These are phyloP conservation scores for Nicotiana benthamiana DNA, from an alignment of 257 asterid genomes.

Conservation along the genomic window DNA sequence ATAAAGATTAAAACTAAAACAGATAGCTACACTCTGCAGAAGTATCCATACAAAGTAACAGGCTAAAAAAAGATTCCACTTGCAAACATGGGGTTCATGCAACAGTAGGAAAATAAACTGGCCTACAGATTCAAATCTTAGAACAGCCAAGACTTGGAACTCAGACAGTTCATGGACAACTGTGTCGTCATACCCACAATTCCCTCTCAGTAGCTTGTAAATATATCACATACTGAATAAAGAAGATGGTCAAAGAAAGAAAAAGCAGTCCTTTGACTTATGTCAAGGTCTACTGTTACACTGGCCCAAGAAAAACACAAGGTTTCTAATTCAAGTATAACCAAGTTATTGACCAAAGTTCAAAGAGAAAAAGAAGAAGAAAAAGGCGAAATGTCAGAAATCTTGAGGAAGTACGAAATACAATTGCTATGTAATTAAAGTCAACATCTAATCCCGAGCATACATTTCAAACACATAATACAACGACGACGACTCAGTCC, in stretches of 20 bases:
- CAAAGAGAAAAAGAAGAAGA: neutral
- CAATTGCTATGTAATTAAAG: neutral
- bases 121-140: neutral
- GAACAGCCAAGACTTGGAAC: neutral
- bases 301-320: neutral
- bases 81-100: neutral
- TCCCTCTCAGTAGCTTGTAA: too few species aligned
- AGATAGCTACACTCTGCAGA: neutral
- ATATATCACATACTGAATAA: neutral
- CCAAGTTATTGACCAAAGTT: neutral
- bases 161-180: neutral
- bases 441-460: neutral
- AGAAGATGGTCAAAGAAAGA: neutral
- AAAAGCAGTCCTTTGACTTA: neutral
- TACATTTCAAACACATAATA: neutral
- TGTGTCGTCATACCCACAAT: neutral
- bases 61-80: neutral
- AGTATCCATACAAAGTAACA: neutral
- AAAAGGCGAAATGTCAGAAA: neutral
- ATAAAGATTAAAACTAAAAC: slow-evolving; percentile 4
- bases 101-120: neutral
- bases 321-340: neutral
- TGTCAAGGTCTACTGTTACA: neutral
- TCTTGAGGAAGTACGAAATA: neutral
- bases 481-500: neutral